phyloP scores from a whole-genome alignment of 805 yeast genomes.

The Hanseniaspora lindneri region DNA sequence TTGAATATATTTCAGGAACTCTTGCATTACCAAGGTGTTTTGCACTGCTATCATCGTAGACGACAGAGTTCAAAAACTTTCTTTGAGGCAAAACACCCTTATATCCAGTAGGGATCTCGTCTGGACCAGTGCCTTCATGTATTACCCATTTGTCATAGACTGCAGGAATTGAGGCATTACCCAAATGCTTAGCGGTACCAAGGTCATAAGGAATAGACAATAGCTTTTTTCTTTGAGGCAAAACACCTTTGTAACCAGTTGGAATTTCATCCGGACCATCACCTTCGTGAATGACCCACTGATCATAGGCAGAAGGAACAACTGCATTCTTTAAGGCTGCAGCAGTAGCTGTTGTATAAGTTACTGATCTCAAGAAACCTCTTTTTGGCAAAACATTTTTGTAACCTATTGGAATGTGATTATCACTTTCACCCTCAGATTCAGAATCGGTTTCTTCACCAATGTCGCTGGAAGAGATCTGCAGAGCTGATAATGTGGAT shows the following conservation, averaged over 20 bases:
- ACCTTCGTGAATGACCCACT: constrained; percentile 12
- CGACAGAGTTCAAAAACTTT: background rate
- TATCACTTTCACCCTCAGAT: constrained; percentile 1
- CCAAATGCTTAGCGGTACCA: constrained; percentile 44
- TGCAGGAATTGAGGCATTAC: constrained; percentile 86
- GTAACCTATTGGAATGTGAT: constrained; percentile 5
- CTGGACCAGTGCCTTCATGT: background rate
- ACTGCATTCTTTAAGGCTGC: background rate
- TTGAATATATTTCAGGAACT: constrained; percentile 68
- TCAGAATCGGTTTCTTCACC: constrained; percentile 15
- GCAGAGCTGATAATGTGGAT: background rate
- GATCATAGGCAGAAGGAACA: constrained; percentile 6
- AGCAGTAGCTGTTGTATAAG: background rate
- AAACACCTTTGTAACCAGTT: constrained; percentile 1
- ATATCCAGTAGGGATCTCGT: background rate
- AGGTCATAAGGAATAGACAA: background rate
- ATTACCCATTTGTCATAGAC: constrained; percentile 30
- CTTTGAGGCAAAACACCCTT: constrained; percentile 4
- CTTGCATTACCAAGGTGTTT: constrained; percentile 74
- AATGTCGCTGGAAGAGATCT: constrained; percentile 12
- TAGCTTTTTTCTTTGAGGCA: constrained; percentile 6
- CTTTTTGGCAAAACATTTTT: constrained; percentile 11
- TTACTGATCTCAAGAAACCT: constrained; percentile 11
- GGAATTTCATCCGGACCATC: constrained; percentile 1
- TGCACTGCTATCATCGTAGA: constrained; percentile 1